Evolutionary conservation across 345 rosid genomes (phyloP).

Genomic region (rapeseed (Brassica napus)): DNA sequence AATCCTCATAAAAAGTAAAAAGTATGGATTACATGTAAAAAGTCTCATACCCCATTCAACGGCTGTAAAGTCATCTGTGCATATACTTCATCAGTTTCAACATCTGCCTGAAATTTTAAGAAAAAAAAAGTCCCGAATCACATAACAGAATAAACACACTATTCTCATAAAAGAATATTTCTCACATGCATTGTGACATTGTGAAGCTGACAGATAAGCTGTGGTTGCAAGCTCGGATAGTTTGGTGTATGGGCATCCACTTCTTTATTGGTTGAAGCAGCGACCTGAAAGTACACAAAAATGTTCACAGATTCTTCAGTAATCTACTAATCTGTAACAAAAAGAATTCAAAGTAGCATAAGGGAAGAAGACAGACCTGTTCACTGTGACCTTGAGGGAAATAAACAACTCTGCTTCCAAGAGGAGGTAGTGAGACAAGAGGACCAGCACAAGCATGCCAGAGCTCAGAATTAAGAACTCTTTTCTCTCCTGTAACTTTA

Average conservation of each 20-base stretch:
- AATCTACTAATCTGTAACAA: not conserved
- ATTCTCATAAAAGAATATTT: not conserved
- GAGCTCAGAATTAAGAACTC: constrained; percentile 55
- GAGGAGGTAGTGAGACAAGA: constrained; percentile 53
- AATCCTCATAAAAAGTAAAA: not conserved
- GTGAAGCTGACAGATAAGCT: constrained; percentile 62
- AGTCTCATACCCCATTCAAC: constrained; percentile 16
- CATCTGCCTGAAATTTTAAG: constrained; percentile 40
- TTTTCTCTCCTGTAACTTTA: constrained; percentile 63
- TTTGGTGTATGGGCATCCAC: constrained; percentile 55
- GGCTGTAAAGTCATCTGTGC: constrained; percentile 57
- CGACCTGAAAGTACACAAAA: constrained; percentile 35
- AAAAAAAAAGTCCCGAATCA: not conserved
- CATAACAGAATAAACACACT: not conserved
- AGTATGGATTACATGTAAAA: not conserved
- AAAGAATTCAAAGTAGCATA: not conserved
- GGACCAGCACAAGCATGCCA: constrained; percentile 74
- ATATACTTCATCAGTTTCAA: constrained; percentile 55
- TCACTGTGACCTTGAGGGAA: constrained; percentile 62
- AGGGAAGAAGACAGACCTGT: constrained; percentile 40
- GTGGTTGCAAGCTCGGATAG: constrained; percentile 56
- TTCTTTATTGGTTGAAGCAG: constrained; percentile 61
- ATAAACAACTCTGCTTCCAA: constrained; percentile 53
- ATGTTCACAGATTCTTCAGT: not conserved
- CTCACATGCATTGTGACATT: constrained; percentile 60